Evolutionary conservation across 2,329 filamentous ascomycete genomes (phyloP), one percentile per base, ranked within the genome.

Genomic region (Apiospora arundinis): DNA sequence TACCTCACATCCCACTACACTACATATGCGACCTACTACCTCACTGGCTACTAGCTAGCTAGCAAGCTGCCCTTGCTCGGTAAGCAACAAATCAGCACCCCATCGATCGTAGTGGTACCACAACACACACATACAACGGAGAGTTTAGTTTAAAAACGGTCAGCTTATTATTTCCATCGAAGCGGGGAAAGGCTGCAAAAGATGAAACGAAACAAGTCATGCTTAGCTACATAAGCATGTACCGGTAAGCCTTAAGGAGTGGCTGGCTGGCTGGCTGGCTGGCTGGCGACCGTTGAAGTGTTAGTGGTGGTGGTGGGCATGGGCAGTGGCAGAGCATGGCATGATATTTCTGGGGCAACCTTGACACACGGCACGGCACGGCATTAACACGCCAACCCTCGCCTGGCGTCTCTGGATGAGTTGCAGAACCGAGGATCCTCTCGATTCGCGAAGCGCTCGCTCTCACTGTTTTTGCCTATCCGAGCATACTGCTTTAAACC

Each of bases 331-430:
- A 18, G 37, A 60, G 28, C 52, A 60, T 63, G 56, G 56, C 56
- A 63, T 63, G 56, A 63, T 14, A 14, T 37, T 63, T 37, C 28
- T 60, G 52, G 52, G 16, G 49, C 32, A 32, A 37, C 52, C 52
- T 18, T 40, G 32, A 40, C 56, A 63, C 56, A 63, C 56, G 56
- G 56, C 56, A 63, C 56, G 56, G 32, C 56, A 63, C 56, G 56
- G 56, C 56, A 63, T 63, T 63, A 40, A 40, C 25, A 32, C 52
- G 14, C 52, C 18, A 32, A 18, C 28, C 28, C 32, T 18, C 32
- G 32, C 6, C 7, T 60, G 52, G 16, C 16, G 14, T 45, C 32
- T n/a, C 21, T 21, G 45, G 45, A 6, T 18, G 4, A 45, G 42
- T 48, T n/a, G 45, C 18, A 48, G 45, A 63, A 40, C 18, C 56